Evolutionary conservation across 371 early-diverging fungal genomes (phyloP).

Genomic region (Catenaria anguillulae): DNA sequence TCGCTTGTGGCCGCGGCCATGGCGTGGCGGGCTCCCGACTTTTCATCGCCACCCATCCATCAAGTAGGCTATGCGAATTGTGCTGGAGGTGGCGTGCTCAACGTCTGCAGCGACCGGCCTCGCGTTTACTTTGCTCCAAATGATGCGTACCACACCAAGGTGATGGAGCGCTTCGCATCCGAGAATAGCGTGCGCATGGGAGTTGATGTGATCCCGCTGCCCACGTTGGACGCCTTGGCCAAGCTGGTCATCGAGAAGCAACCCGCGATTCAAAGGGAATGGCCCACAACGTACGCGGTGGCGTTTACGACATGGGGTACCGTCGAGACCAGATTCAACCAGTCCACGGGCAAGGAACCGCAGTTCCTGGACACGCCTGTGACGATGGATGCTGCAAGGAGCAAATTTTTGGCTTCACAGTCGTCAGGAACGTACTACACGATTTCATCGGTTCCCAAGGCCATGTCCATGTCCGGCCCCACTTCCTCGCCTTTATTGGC

Average conservation of each 20-base stretch:
- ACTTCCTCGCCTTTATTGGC: neutral
- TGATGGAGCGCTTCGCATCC: neutral
- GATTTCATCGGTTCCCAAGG: neutral
- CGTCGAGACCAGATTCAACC: neutral
- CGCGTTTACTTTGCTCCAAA: neutral
- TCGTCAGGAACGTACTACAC: neutral
- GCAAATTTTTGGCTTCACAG: too few species aligned
- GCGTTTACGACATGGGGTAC: neutral
- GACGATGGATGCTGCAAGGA: too few species aligned
- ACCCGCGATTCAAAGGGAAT: neutral
- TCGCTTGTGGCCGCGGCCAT: too few species aligned
- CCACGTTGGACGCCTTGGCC: neutral
- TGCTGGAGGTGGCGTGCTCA: too few species aligned
- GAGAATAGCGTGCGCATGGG: slow-evolving; percentile 7
- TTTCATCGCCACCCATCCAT: too few species aligned
- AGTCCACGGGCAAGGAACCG: too few species aligned
- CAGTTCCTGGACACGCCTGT: too few species aligned
- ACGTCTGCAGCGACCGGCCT: neutral
- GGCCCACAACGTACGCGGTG: neutral
- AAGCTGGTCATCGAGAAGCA: neutral
- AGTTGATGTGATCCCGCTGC: neutral
- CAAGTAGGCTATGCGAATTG: too few species aligned
- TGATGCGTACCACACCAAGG: neutral
- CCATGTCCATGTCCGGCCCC: too few species aligned
- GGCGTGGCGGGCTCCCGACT: too few species aligned